phyloP scores from a whole-genome alignment of 2,329 filamentous ascomycete species.

The Metarhizium brunneum region DNA sequence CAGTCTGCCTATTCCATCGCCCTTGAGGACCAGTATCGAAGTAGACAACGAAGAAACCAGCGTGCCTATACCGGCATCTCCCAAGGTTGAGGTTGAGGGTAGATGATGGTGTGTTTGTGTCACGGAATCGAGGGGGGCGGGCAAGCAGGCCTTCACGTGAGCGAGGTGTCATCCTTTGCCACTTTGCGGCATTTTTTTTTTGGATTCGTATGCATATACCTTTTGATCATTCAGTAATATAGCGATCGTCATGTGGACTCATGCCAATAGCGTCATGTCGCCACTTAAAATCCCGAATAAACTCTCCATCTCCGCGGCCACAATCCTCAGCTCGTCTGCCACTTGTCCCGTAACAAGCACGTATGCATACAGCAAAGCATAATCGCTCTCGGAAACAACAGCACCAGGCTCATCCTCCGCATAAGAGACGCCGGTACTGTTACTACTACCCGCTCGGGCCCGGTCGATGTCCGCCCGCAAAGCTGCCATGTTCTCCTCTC shows the following conservation, averaged over 20 bases:
- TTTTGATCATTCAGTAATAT: not conserved
- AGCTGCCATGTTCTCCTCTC: slow-evolving; percentile 43
- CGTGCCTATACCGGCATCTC: not conserved
- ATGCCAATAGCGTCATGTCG: slow-evolving; percentile 9
- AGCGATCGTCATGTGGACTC: not conserved
- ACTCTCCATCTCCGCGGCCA: slow-evolving; percentile 47
- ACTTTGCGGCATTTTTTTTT: not conserved
- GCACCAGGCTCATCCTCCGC: not conserved
- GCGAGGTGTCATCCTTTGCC: not conserved
- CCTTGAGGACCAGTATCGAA: not conserved
- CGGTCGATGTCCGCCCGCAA: not conserved
- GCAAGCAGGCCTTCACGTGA: not conserved
- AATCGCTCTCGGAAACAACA: slow-evolving; percentile 60
- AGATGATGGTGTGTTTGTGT: not conserved
- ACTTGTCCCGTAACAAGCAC: slow-evolving; percentile 55
- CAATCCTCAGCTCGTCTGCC: slow-evolving; percentile 47
- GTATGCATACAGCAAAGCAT: slow-evolving; percentile 88
- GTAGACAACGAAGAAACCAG: not conserved
- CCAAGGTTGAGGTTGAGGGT: not conserved
- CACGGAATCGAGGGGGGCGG: not conserved
- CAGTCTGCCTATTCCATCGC: not conserved
- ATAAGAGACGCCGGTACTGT: not conserved
- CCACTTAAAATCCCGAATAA: slow-evolving; percentile 44
- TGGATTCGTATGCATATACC: not conserved
- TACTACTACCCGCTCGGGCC: not conserved